Conservation (phyloP, 495 filamentous ascomycete species). For the Daldinia caldariorum region DNA sequence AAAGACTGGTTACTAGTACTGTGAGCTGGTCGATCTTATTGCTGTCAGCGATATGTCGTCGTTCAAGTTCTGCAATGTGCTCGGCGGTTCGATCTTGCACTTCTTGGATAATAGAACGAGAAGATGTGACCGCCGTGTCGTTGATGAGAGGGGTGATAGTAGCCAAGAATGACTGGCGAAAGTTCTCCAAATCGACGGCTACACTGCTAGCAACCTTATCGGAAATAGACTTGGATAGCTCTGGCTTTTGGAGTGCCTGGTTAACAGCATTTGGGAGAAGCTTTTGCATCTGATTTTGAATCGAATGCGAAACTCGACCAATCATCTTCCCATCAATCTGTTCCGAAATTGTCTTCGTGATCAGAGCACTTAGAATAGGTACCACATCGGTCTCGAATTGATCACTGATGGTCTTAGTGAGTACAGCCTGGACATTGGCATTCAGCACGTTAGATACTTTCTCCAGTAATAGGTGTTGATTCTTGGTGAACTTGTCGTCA, state of each 20-base stretch:
- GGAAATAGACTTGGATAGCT: conserved; percentile 72
- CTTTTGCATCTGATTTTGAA: conserved; percentile 71
- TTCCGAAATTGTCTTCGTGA: conserved; percentile 58
- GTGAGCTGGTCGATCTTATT: conserved; percentile 87
- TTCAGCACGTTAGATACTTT: conserved; percentile 88
- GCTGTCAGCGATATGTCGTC: conserved; percentile 73
- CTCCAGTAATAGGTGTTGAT: conserved; percentile 70
- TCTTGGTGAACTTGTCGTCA: conserved; percentile 53
- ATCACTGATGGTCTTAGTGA: conserved; percentile 72
- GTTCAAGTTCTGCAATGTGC: conserved; percentile 71
- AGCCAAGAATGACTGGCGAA: conserved; percentile 68
- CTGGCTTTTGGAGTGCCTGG: conserved; percentile 72
- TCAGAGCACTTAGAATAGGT: conserved; percentile 59
- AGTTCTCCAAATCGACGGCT: conserved; percentile 72
- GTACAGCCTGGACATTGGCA: conserved; percentile 85
- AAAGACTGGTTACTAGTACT: conserved; percentile 72
- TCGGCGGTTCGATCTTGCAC: conserved; percentile 71
- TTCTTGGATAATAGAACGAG: conserved; percentile 68
- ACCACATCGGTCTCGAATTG: conserved; percentile 73
- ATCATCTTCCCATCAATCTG: conserved; percentile 56
- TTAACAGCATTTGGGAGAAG: conserved; percentile 53
- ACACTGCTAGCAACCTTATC: conserved; percentile 75
- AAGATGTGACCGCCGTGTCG: conserved; percentile 60
- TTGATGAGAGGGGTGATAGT: conserved; percentile 73
- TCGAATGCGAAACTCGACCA: conserved; percentile 60